Evolutionary conservation across 768 basidiomycete genomes (phyloP).

Genomic region (Termitomyces sp.): DNA sequence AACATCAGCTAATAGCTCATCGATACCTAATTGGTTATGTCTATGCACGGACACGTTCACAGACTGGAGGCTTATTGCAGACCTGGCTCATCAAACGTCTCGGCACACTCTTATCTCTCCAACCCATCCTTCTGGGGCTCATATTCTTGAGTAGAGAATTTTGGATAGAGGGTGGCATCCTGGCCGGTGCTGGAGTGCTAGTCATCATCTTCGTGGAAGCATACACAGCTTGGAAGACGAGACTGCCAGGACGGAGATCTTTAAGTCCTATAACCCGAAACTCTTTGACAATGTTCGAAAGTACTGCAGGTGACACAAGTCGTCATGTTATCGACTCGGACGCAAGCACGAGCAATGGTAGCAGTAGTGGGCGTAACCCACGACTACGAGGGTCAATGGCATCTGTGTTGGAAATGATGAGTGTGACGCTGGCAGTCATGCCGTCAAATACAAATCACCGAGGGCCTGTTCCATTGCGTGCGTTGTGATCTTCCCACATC

Average conservation of each 20-base stretch:
- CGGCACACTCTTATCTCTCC: slow-evolving; percentile 66
- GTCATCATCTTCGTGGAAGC: slow-evolving; percentile 61
- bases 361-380: slow-evolving; percentile 41
- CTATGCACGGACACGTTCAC: slow-evolving; percentile 68
- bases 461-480: slow-evolving; percentile 68
- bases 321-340: slow-evolving; percentile 40
- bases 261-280: slow-evolving; percentile 56
- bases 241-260: slow-evolving; percentile 45
- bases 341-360: slow-evolving; percentile 48
- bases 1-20: slow-evolving; percentile 49
- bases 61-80: slow-evolving; percentile 72
- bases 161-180: slow-evolving; percentile 71
- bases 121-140: slow-evolving; percentile 74
- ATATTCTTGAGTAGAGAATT: slow-evolving; percentile 64
- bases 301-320: slow-evolving; percentile 38
- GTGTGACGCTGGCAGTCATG: slow-evolving; percentile 70
- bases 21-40: slow-evolving; percentile 80
- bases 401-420: slow-evolving; percentile 85
- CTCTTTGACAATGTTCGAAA: slow-evolving; percentile 53
- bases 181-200: slow-evolving; percentile 52
- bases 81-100: slow-evolving; percentile 76
- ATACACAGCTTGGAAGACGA: slow-evolving; percentile 51
- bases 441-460: slow-evolving; percentile 55
- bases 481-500: slow-evolving; percentile 28
- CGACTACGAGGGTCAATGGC: slow-evolving; percentile 71